Base-by-base conservation (phyloP, 2,329 filamentous ascomycete genomes). In the Botryotinia calthae region DNA sequence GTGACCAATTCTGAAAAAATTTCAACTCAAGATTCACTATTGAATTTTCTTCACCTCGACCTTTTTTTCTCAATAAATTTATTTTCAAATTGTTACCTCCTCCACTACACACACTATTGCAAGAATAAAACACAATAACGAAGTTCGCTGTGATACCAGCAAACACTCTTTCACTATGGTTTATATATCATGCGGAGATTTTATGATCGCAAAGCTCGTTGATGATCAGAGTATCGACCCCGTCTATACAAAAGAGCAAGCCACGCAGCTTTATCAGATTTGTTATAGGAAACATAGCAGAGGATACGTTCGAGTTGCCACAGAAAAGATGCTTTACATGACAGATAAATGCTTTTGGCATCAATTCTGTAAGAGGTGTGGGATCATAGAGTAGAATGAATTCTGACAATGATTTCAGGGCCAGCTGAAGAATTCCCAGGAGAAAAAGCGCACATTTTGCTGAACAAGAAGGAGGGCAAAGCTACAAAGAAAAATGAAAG, bases 271-370 rank as follows among this genome's bases (percentile, higher is more conserved):
- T 7, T 66, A 66, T 25, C 22, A 54, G 4, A 54, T 66, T 40
- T 18, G 31, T 18, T 66, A 40, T 28, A 66, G 64, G 12, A 66
- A 66, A 28, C 40, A 54, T 48, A 66, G 64, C 46, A 37, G 64
- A 40, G 46, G 64, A 54, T 66, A 66, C 12, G 64, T 66, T 18
- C 48, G 46, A 40, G 25, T 18, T 10, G 51, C 46, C 10, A 66
- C 64, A 14, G 64, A 66, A 40, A 66, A 22, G 25, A 28, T 22
- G 46, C 8, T 66, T 28, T 54, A 66, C 18, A n/a, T 18, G 25
- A 46, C 64, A n/a, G 64, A 66, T 54, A 34, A 66, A 66, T 66
- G 64, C 34, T 66, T 40, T 12, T 66, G 64, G 64, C 64, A 51
- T 37, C 64, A 54, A 40, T 66, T 66, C 31, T 66, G 64, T 66